Conservation (phyloP, 179 eudicot species). For the Sideroxylon spinosum region DNA sequence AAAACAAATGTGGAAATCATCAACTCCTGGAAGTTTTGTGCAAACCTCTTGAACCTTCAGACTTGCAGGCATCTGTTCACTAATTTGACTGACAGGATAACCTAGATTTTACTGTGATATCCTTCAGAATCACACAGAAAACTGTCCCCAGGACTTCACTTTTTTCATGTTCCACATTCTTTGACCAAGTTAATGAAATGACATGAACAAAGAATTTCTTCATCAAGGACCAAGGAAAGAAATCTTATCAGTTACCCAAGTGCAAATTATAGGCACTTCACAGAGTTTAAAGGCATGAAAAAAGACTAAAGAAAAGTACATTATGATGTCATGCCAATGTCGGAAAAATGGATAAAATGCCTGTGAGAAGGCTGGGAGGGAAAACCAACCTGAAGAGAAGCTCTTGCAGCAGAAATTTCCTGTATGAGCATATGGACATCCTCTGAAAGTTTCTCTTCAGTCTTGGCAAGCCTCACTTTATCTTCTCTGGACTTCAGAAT, state of each 20-base stretch:
- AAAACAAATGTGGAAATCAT: neutral
- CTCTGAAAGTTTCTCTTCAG: conserved; percentile 51
- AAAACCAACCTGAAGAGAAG: conserved; percentile 62
- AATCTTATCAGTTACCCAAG: neutral
- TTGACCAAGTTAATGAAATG: neutral
- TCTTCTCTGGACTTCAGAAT: conserved; percentile 50
- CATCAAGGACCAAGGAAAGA: neutral
- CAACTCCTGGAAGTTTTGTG: neutral
- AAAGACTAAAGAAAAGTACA: conserved; percentile 1
- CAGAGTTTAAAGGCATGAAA: neutral
- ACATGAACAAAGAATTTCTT: neutral
- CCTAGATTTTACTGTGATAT: neutral
- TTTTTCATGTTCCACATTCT: neutral
- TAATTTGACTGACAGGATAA: neutral
- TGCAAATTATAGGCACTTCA: conserved; percentile 2
- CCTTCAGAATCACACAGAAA: neutral
- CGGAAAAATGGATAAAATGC: neutral
- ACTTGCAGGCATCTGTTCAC: neutral
- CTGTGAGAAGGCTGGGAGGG: conserved; percentile 13
- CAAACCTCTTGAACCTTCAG: neutral
- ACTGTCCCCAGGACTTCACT: neutral
- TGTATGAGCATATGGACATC: conserved; percentile 55
- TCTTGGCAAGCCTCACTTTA: conserved; percentile 47
- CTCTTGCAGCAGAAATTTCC: conserved; percentile 56
- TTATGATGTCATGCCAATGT: conserved; percentile 8